Base-by-base conservation (phyloP, 2,329 filamentous ascomycete genomes). In the Penicillium digitatum region DNA sequence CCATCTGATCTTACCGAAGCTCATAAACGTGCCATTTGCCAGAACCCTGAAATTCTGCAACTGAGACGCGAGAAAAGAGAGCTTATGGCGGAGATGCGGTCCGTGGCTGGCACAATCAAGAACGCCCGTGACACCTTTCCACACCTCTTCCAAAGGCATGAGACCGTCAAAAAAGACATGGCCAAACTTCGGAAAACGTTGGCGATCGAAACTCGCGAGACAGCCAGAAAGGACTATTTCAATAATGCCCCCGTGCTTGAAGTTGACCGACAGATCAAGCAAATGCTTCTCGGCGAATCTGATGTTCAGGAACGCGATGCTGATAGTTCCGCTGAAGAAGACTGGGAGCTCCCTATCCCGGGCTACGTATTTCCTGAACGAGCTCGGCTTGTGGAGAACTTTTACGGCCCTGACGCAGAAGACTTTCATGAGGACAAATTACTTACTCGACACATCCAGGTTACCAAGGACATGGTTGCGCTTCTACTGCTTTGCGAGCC, bases 321-420 rank as follows among this genome's bases (percentile, higher is more conserved):
- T 29, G 81, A 91, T 51, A 79, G 76, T 24, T 90, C 94, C 60
- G 83, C 87, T 59, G 85, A 92, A 64, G 76, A 79, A 16, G 93
- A 89, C 73, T 95, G 88, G 87, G 85, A 91, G 29, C 31, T 65
- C 8, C 62, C 60, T 47, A 66, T 38, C 32, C 63, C 52, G 1
- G 35, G n/a, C n/a, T n/a, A 69, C 12, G 14, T 66, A 8, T 69
- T 69, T 59, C 29, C 56, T 46, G 44, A 68, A 54, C 55, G 59
- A 43, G 63, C 55, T 11, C 57, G 57, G 35, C 62, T 68, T 10
- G 48, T 66, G 34, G 60, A 69, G 29, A 66, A 65, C 44, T 69
- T 66, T 54, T 67, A 69, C 32, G 52, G 62, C 2, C 54, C 62
- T 26, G 47, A 68, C 6, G 60, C 50, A 31, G 66, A 68, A 58